Percentiles rank a stretch among this genome's conserved stretches.
Conservation (phyloP, 768 basidiomycete genomes). For the Phlegmacium glaucopus region DNA sequence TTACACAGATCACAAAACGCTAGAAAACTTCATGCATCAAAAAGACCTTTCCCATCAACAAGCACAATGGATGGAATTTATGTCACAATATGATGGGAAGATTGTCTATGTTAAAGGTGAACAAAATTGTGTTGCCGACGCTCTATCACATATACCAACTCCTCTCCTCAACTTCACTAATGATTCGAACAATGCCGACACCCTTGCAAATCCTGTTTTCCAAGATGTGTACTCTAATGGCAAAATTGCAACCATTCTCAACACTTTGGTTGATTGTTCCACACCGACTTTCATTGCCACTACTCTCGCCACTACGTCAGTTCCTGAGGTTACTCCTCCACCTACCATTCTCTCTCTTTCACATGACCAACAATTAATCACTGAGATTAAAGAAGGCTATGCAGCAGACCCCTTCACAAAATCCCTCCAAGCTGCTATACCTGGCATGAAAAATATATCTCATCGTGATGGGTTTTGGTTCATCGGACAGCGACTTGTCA, state of each 20-base stretch:
- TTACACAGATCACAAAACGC: constrained; percentile 34
- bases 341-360: too few species aligned
- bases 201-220: neutral
- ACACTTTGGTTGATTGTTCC: too few species aligned
- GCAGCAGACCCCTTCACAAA: neutral
- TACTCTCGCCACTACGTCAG: too few species aligned
- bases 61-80: constrained; percentile 27
- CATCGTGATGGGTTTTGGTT: neutral
- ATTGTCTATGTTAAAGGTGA: constrained; percentile 32
- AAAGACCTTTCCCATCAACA: constrained; percentile 6
- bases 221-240: too few species aligned
- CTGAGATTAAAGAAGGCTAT: neutral
- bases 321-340: too few species aligned
- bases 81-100: constrained; percentile 30
- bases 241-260: too few species aligned
- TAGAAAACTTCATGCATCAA: constrained; percentile 29
- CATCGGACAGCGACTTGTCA: neutral
- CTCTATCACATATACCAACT: constrained; percentile 17
- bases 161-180: neutral
- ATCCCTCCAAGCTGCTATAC: neutral
- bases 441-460: neutral
- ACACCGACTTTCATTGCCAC: too few species aligned
- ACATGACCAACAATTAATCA: neutral
- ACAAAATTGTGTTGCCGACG: constrained; percentile 32
- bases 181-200: neutral